Conservation (phyloP, 257 asterid species). For the Mitragyna speciosa region DNA sequence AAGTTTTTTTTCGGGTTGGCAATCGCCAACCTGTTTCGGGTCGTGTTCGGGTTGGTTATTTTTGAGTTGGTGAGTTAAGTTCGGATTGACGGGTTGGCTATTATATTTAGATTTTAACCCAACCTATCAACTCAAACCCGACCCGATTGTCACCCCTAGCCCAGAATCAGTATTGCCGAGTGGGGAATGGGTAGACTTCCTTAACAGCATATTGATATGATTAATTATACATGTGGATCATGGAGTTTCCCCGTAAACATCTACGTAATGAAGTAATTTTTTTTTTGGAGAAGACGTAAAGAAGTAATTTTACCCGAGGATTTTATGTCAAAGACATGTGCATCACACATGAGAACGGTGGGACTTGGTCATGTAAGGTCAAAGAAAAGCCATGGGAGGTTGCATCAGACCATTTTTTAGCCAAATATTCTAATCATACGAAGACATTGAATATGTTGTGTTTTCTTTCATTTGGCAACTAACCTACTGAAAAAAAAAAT, state of each 20-base stretch:
- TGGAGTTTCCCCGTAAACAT: neutral
- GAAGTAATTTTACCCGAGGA: conserved; percentile 1
- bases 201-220: neutral
- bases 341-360: conserved; percentile 26
- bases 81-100: no score
- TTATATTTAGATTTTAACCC: no score
- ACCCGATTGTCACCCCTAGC: no score
- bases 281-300: no score
- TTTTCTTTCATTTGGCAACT: conserved; percentile 2
- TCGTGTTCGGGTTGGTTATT: no score
- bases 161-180: neutral
- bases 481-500: neutral
- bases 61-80: no score
- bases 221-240: neutral
- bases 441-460: conserved; percentile 20
- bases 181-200: conserved; percentile 3
- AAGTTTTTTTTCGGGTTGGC: no score
- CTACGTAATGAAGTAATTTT: neutral
- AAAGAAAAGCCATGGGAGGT: conserved; percentile 43
- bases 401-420: conserved; percentile 22
- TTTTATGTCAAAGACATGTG: conserved; percentile 34
- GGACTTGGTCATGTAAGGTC: conserved; percentile 32
- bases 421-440: neutral
- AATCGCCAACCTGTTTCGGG: no score
- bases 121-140: no score